Conservation (phyloP, 1,139 yeast species). For the Kurtzmaniella quercitrusa region DNA sequence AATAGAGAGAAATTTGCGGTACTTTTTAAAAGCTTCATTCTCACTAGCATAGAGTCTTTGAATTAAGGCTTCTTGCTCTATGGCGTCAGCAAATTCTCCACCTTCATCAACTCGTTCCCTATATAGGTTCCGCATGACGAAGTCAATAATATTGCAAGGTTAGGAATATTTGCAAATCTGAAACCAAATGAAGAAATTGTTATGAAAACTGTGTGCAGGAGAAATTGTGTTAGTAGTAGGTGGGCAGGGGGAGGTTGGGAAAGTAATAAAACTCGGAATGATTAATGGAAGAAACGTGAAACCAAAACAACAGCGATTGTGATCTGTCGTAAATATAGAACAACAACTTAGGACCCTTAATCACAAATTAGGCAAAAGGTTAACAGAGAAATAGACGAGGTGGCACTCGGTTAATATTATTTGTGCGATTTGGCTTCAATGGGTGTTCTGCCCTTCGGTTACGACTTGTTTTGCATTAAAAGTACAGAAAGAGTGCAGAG, state of each 20-base stretch:
- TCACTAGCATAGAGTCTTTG: conserved; percentile 10
- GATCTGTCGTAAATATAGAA: not conserved
- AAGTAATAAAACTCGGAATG: too few relatives aligned
- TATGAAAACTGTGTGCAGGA: not conserved
- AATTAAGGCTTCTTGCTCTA: conserved; percentile 19
- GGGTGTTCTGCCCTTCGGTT: not conserved
- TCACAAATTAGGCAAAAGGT: not conserved
- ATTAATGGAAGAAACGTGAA: not conserved
- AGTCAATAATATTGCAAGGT: not conserved
- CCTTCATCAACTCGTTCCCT: conserved; percentile 1
- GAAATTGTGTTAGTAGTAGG: too few relatives aligned
- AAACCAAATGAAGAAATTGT: not conserved
- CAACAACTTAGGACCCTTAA: not conserved
- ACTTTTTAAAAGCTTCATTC: conserved; percentile 6
- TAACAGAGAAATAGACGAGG: not conserved
- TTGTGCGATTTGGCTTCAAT: not conserved
- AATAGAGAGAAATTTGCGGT: conserved; percentile 1
- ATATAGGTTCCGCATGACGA: not conserved
- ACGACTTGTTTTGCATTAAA: not conserved
- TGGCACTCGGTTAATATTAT: not conserved
- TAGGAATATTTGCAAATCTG: not conserved
- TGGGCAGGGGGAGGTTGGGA: too few relatives aligned
- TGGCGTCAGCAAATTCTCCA: conserved; percentile 14
- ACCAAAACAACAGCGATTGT: not conserved
- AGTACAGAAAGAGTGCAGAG: too few relatives aligned